A percentile compares a stretch with the other conserved stretches of the same genome.
phyloP scores from a whole-genome alignment of 1,284 basidiomycete genomes.

The Ustilago cynodontis region DNA sequence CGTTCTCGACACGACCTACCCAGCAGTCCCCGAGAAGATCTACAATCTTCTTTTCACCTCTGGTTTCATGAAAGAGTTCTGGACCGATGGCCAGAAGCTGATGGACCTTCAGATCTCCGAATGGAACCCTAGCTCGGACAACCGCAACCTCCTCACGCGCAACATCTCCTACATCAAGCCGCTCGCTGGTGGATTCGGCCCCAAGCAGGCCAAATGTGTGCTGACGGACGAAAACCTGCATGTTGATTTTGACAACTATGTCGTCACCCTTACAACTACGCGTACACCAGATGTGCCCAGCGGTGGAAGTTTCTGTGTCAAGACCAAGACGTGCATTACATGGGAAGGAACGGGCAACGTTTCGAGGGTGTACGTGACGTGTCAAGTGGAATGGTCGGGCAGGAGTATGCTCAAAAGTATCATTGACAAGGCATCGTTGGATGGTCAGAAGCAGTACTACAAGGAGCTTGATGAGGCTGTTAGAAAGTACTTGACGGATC shows the following conservation, averaged over 20 bases:
- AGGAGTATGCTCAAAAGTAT: conserved; percentile 96
- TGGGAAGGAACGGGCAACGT: conserved; percentile 84
- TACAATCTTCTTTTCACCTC: conserved; percentile 96
- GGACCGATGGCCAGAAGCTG: conserved; percentile 88
- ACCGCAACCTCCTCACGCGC: conserved; percentile 78
- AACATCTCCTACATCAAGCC: conserved; percentile 97
- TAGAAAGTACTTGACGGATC: conserved; percentile 81
- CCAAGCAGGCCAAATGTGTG: conserved; percentile 94
- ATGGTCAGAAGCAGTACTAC: conserved; percentile 94
- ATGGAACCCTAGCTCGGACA: conserved; percentile 72
- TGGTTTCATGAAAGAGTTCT: conserved; percentile 94
- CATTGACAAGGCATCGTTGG: conserved; percentile 89
- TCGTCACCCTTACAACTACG: conserved; percentile 88
- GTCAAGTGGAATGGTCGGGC: conserved; percentile 94
- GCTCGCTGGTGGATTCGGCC: conserved; percentile 86
- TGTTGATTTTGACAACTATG: conserved; percentile 86
- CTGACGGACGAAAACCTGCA: conserved; percentile 85
- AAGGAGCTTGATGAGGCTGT: conserved; percentile 85
- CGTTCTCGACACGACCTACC: conserved; percentile 82
- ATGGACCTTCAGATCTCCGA: conserved; percentile 69
- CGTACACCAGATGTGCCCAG: conserved; percentile 93
- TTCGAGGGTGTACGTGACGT: conserved; percentile 85
- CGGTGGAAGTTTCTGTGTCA: conserved; percentile 90
- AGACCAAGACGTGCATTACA: conserved; percentile 92
- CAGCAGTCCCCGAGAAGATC: conserved; percentile 91